Base-by-base conservation (phyloP, 2,329 filamentous ascomycete genomes). In the Penicillium italicum region DNA sequence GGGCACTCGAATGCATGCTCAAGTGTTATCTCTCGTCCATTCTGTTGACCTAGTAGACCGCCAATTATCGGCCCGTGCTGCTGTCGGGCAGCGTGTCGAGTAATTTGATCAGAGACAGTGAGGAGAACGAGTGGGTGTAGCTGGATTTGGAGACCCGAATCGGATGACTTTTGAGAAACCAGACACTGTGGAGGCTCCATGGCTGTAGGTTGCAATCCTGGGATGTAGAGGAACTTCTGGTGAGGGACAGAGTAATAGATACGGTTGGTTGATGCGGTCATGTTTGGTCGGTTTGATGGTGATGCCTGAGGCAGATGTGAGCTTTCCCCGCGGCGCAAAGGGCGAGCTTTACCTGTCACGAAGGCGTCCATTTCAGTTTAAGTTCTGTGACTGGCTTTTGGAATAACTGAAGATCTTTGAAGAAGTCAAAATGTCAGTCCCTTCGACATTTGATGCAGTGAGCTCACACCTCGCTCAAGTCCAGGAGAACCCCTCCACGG, bases 41-140 rank as follows among this genome's bases (percentile, higher is more conserved):
- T 89, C 66, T 97, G 92, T 69, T 94, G 90, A 16, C 94, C 94
- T 6, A 99, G 77, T n/a, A 99, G 80, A 50, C 88, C 91, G 54
- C 94, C 94, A 3, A 93, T 83, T 18, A 97, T 82, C 16, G 91
- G 91, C 0, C 89, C 89, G 18, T 79, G 73, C 66, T 91, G 86
- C 50, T 85, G 79, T 56, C 94, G 85, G 54, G 96, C 82, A 1
- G 87, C 90, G 74, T 96, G 92, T 57, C 94, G 85, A 56, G 93
- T 96, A 72, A 97, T 91, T 73, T 96, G 95, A 75, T 99, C 94
- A 65, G 93, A 96, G 67, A 99, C 94, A 62, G 89, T 95, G 76
- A 99, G 89, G 63, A 97, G 88, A 50, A 96, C 92, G 46, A 99
- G 86, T 26, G 94, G 94, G 69, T 99, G 94, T 18, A 99, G 85